Conservation (phyloP, 1,284 basidiomycete genomes). For the Malassezia globosa region DNA sequence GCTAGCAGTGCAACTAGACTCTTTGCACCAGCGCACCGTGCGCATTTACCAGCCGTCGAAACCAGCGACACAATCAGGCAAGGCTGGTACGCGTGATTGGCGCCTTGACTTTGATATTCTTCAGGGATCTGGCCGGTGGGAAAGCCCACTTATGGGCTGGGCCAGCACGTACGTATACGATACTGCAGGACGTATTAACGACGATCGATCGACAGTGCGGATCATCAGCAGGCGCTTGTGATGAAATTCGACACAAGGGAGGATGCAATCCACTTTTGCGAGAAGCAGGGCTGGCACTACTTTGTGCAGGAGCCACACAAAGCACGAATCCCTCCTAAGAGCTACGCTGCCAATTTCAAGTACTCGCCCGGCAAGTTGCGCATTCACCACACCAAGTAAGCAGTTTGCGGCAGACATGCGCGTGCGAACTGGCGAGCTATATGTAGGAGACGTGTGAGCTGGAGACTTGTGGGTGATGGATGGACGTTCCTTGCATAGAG, state of each 20-base stretch:
- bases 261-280: constrained; percentile 78
- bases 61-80: constrained; percentile 88
- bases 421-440: no score
- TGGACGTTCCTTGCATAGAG: no score
- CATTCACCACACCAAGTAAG: constrained; percentile 86
- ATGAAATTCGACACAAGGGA: constrained; percentile 78
- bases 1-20: background rate
- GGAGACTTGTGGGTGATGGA: no score
- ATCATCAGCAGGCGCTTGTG: constrained; percentile 90
- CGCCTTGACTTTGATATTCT: constrained; percentile 88
- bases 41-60: constrained; percentile 87
- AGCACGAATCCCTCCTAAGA: constrained; percentile 56
- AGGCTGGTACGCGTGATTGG: constrained; percentile 74
- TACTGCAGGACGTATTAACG: no score
- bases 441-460: no score
- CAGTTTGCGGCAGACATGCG: no score
- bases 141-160: constrained; percentile 98
- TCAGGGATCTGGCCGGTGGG: constrained; percentile 80
- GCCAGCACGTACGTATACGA: constrained; percentile 50
- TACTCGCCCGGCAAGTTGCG: constrained; percentile 72
- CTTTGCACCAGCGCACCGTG: constrained; percentile 69
- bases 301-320: constrained; percentile 48
- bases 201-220: constrained; percentile 63
- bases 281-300: constrained; percentile 47
- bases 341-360: constrained; percentile 68